Evolutionary conservation across 1,139 yeast species (phyloP).

Genomic region (Saccharomyces hybrid): DNA sequence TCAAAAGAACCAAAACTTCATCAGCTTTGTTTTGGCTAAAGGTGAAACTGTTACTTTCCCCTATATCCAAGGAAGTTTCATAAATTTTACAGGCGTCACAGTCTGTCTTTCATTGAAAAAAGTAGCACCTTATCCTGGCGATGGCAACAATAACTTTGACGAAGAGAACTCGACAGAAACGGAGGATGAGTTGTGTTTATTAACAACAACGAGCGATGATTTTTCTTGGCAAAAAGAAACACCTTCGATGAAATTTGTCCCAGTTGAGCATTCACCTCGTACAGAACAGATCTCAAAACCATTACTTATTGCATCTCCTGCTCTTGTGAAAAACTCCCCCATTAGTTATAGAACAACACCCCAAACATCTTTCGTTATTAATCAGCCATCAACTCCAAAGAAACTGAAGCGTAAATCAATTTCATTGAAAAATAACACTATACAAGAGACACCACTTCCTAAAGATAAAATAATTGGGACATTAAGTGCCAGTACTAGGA

Average conservation of each 20-base stretch:
- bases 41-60: slow-evolving; percentile 53
- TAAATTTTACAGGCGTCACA: slow-evolving; percentile 44
- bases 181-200: slow-evolving; percentile 29
- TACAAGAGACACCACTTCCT: not conserved
- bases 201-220: slow-evolving; percentile 18
- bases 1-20: slow-evolving; percentile 25
- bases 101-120: slow-evolving; percentile 3
- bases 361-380: not conserved
- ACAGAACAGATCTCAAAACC: not conserved
- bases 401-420: not conserved
- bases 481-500: not conserved
- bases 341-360: not conserved
- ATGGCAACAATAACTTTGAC: slow-evolving; percentile 19
- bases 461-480: not conserved
- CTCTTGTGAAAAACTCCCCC: not conserved
- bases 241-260: slow-evolving; percentile 1
- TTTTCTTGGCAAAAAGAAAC: slow-evolving; percentile 9
- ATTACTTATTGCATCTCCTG: not conserved
- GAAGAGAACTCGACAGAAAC: slow-evolving; percentile 30
- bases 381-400: not conserved
- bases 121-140: slow-evolving; percentile 12
- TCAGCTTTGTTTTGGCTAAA: slow-evolving; percentile 49
- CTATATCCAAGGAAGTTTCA: slow-evolving; percentile 41
- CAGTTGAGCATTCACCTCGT: slow-evolving; percentile 2
- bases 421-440: not conserved